phyloP scores from a whole-genome alignment of 1,139 yeast genomes.

The Pichia sp. region DNA sequence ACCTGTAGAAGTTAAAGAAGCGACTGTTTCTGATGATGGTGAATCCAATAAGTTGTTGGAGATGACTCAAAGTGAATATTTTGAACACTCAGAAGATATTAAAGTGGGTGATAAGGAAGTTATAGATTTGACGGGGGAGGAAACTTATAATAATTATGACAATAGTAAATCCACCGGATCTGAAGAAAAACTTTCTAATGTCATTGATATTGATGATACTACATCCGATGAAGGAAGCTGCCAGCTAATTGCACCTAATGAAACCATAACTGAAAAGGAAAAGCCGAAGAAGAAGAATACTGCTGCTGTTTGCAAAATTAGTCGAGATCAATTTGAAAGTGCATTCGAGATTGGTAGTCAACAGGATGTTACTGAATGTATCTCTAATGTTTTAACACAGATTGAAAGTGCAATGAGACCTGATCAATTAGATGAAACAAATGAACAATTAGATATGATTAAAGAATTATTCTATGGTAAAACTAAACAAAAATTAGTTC shows the following conservation, averaged over 20 bases:
- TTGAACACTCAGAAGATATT: background rate
- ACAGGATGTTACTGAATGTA: constrained; percentile 96
- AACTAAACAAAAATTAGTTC: constrained; percentile 49
- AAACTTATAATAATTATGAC: background rate
- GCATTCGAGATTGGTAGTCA: constrained; percentile 75
- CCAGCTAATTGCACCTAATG: background rate
- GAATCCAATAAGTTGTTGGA: background rate
- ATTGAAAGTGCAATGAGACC: constrained; percentile 87
- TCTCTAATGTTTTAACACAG: constrained; percentile 89
- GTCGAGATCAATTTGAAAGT: constrained; percentile 21
- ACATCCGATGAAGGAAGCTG: constrained; percentile 1
- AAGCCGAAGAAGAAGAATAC: too few relatives aligned
- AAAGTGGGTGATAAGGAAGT: background rate
- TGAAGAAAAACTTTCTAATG: too few relatives aligned
- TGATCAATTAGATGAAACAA: constrained; percentile 54
- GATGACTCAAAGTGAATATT: background rate
- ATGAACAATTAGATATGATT: constrained; percentile 76
- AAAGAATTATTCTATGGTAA: constrained; percentile 77
- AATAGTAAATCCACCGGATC: too few relatives aligned
- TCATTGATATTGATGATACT: constrained; percentile 6
- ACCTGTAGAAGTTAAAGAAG: background rate
- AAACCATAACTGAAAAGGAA: background rate
- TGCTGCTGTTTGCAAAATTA: constrained; percentile 15
- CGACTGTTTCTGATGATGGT: constrained; percentile 1
- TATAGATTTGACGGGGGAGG: background rate